These are phyloP conservation scores for Fusarium concolor DNA, from an alignment of 2,329 filamentous ascomycete species.

Conservation along the genomic window DNA sequence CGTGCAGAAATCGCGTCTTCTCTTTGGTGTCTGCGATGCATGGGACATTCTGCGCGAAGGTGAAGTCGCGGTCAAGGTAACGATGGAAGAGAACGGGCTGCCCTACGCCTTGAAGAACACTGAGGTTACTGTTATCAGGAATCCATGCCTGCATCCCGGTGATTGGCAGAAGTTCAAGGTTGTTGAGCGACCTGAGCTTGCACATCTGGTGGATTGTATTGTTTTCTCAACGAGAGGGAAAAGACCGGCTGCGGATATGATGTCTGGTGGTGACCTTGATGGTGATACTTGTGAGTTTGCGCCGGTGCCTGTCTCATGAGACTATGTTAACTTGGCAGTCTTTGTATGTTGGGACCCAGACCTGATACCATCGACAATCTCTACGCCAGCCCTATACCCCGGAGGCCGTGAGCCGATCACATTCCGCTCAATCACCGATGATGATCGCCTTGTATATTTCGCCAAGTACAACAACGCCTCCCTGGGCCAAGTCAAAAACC, in stretches of 20 bases:
- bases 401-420: neutral
- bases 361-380: neutral
- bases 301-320: too few relatives aligned
- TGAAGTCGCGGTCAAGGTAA: neutral
- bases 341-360: constrained; percentile 9
- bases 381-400: neutral
- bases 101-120: neutral
- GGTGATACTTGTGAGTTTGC: constrained; percentile 9
- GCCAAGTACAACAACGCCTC: neutral
- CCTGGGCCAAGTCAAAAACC: neutral
- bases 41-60: constrained; percentile 7
- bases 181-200: neutral
- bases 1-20: neutral
- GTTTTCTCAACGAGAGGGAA: constrained; percentile 1
- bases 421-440: neutral
- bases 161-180: constrained; percentile 16
- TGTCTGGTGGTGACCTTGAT: constrained; percentile 5
- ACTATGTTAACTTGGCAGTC: neutral
- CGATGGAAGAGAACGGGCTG: neutral
- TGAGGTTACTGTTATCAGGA: constrained; percentile 4
- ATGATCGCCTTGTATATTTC: neutral
- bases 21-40: neutral
- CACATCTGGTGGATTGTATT: neutral
- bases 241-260: neutral
- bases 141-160: constrained; percentile 5